Evolutionary conservation across 2,329 filamentous ascomycete species (phyloP), one percentile per base, ranked within the genome.

Genomic region (Aspergillus uvarum): DNA sequence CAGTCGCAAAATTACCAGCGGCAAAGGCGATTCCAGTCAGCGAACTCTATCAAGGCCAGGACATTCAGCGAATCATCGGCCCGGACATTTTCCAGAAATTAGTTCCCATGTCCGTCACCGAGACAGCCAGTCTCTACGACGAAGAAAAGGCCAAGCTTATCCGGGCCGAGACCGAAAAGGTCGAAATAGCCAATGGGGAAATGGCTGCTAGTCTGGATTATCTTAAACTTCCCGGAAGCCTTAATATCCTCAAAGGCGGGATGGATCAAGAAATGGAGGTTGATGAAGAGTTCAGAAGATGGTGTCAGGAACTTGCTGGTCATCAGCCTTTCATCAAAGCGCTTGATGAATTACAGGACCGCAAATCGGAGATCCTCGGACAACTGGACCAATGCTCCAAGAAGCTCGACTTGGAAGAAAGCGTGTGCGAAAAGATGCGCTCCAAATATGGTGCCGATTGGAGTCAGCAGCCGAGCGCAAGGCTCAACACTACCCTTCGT

Each of bases 351-450:
- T 77, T 99, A 49, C 87, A 89, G 64, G 83, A 86, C 26, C 90
- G 95, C 68, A 96, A 94, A 74, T 85, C 90, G 19, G 83, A 85
- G 1, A 90, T 97, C 12, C 75, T 91, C 26, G 81, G 82, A 2
- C 85, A 87, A 2, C 76, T 99, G 58, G 92, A 97, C 59, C 86
- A 85, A 59, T 91, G 91, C 68, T 87, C 88, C 58, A 96, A 96
- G 74, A 90, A 96, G 70, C 79, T 99, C 47, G 95, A 99, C 67
- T 92, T 95, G 87, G 95, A 99, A 75, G 96, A 98, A 78, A 96
- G 91, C 58, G 91, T 98, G 0, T 99, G 95, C 74, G 95, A 99
- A 76, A 99, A 98, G 81, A 99, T 99, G 95, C 87, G 95, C 51
- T 96, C 92, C 12, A 99, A 99, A 74, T 98, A 98, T 73, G 93